Evolutionary conservation across 805 yeast genomes (phyloP).

Genomic region (Osmozyma mogii): DNA sequence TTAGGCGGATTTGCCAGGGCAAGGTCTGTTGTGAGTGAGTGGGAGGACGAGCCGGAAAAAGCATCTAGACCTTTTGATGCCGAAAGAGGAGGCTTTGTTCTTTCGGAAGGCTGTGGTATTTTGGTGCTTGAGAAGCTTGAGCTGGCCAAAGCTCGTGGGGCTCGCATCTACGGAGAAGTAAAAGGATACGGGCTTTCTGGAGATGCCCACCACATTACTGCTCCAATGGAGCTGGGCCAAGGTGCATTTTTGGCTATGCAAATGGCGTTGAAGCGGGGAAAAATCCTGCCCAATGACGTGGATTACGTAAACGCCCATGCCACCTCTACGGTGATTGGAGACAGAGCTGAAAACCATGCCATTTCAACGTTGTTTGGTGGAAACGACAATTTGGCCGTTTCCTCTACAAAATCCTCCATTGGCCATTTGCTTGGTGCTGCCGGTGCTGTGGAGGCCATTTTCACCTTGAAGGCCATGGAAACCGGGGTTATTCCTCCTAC

Average conservation of each 20-base stretch:
- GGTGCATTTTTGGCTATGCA: constrained; percentile 85
- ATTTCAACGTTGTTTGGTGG: constrained; percentile 44
- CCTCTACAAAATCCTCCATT: constrained; percentile 85
- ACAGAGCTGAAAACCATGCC: constrained; percentile 77
- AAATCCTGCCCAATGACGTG: constrained; percentile 39
- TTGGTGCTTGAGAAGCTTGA: constrained; percentile 68
- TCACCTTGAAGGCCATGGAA: constrained; percentile 60
- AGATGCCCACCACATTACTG: constrained; percentile 89
- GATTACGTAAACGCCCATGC: constrained; percentile 95
- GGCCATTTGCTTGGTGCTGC: constrained; percentile 97
- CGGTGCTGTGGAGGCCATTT: constrained; percentile 86
- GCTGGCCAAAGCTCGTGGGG: constrained; percentile 60
- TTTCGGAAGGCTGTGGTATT: constrained; percentile 90
- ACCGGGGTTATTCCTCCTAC: constrained; percentile 69
- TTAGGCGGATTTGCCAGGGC: constrained; percentile 90
- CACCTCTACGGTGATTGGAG: constrained; percentile 87
- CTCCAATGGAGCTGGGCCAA: constrained; percentile 74
- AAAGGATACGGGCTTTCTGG: constrained; percentile 87
- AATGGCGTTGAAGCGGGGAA: constrained; percentile 55
- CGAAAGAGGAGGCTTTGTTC: constrained; percentile 75
- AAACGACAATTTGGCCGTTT: constrained; percentile 40
- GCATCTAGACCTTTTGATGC: constrained; percentile 88
- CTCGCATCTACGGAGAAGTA: constrained; percentile 68
- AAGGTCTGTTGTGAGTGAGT: constrained; percentile 61
- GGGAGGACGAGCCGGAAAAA: constrained; percentile 49